A percentile compares a stretch with the other conserved stretches of the same genome.
phyloP scores from a whole-genome alignment of 768 basidiomycete species.

The Boletus sp. region DNA sequence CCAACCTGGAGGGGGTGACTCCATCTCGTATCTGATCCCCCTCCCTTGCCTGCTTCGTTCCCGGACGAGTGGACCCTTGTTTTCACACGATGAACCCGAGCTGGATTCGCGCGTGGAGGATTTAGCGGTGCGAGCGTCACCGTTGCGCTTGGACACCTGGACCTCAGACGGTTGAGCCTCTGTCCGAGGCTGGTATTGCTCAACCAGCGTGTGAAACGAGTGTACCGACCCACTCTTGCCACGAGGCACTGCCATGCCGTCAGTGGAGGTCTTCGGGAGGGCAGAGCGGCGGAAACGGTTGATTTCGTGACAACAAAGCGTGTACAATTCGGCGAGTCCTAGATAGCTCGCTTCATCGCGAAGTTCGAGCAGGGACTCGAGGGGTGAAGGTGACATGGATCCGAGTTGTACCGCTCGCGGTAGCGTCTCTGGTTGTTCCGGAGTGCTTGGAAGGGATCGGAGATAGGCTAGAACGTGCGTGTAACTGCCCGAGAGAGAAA shows the following conservation, averaged over 20 bases:
- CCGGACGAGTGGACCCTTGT: constrained; percentile 10
- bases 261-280: constrained; percentile 31
- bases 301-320: constrained; percentile 67
- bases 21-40: constrained; percentile 1
- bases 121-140: background rate
- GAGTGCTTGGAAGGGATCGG: constrained; percentile 47
- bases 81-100: constrained; percentile 10
- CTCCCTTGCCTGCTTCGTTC: constrained; percentile 12
- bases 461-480: constrained; percentile 68
- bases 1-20: constrained; percentile 44
- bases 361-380: constrained; percentile 69
- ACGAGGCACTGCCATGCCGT: constrained; percentile 27
- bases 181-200: constrained; percentile 40
- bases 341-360: constrained; percentile 78
- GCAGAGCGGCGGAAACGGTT: constrained; percentile 45
- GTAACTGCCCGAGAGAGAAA: constrained; percentile 45
- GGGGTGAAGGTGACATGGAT: constrained; percentile 41
- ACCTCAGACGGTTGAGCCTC: constrained; percentile 9
- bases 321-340: constrained; percentile 60
- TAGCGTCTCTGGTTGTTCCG: constrained; percentile 49
- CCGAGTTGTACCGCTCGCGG: constrained; percentile 58
- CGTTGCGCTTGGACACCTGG: background rate
- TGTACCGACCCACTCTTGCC: constrained; percentile 55
- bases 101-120: constrained; percentile 1
- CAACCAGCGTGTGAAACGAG: constrained; percentile 59